Conservation (phyloP, 805 yeast genomes). For the Metschnikowia borealis region DNA sequence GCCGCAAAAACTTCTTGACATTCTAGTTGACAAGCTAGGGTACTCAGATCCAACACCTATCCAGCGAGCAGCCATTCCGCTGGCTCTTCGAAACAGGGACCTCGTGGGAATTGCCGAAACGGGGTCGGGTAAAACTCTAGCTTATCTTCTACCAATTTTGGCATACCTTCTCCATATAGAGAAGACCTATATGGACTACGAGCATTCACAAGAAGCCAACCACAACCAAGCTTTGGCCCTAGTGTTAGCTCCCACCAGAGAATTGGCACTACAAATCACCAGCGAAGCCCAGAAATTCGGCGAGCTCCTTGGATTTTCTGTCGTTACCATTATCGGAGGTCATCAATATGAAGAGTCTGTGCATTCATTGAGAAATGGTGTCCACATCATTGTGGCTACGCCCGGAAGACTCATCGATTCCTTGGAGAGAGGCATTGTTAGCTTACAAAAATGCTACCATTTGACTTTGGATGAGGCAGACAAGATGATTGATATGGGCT, state of each 20-base stretch:
- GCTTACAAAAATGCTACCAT: slow-evolving; percentile 57
- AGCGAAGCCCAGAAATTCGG: slow-evolving; percentile 56
- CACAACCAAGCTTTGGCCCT: slow-evolving; percentile 70
- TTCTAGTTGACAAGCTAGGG: slow-evolving; percentile 35
- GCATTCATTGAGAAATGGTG: slow-evolving; percentile 54
- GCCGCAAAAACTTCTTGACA: slow-evolving; percentile 15
- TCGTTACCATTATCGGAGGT: slow-evolving; percentile 82
- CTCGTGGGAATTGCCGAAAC: slow-evolving; percentile 91
- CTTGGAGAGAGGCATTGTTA: slow-evolving; percentile 60
- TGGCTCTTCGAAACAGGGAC: slow-evolving; percentile 56
- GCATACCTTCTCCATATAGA: slow-evolving; percentile 43
- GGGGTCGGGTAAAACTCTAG: slow-evolving; percentile 92
- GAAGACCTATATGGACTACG: slow-evolving; percentile 28
- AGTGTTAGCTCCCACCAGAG: slow-evolving; percentile 89
- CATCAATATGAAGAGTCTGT: slow-evolving; percentile 76
- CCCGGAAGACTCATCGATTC: slow-evolving; percentile 90
- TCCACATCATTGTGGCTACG: slow-evolving; percentile 84
- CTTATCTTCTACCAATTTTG: slow-evolving; percentile 72
- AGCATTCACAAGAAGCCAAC: slow-evolving; percentile 43
- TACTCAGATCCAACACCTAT: slow-evolving; percentile 81
- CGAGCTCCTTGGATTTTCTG: slow-evolving; percentile 36
- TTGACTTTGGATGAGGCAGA: slow-evolving; percentile 92
- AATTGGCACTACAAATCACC: slow-evolving; percentile 84
- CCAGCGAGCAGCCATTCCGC: slow-evolving; percentile 84
- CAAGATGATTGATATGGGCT: slow-evolving; percentile 92